Conservation (phyloP, 83 land plant genomes). For the Picea abies region DNA sequence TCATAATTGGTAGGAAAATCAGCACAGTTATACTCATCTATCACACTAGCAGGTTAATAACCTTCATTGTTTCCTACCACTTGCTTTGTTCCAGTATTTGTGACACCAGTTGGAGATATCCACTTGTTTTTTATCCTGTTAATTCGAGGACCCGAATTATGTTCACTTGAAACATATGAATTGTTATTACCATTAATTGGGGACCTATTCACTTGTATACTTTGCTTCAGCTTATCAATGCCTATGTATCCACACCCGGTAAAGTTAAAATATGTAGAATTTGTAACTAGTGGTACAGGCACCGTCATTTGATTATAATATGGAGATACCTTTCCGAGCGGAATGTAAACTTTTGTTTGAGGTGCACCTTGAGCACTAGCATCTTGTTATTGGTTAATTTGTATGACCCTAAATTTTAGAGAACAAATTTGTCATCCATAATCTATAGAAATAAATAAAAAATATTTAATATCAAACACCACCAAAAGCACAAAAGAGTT, state of each 20-base stretch:
- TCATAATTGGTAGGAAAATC: no score
- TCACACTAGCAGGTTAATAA: no score
- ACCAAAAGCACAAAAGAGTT: no score
- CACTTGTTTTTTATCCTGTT: no score
- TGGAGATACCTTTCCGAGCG: slow-evolving; percentile 15
- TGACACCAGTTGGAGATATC: no score
- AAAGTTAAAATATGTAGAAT: slow-evolving; percentile 22
- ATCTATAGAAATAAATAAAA: no score
- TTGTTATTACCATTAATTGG: slow-evolving; percentile 16
- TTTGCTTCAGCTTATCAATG: neutral
- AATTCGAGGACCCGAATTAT: no score
- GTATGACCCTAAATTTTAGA: neutral
- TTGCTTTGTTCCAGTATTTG: no score
- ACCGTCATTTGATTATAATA: slow-evolving; percentile 15
- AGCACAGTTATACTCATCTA: no score
- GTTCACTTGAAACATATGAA: neutral
- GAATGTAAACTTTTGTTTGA: slow-evolving; percentile 10
- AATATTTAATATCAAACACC: no score
- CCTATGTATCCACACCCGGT: slow-evolving; percentile 3
- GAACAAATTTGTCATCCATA: neutral
- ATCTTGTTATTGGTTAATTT: slow-evolving; percentile 9
- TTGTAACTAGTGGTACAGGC: slow-evolving; percentile 12
- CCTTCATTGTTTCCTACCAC: no score
- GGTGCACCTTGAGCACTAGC: slow-evolving; percentile 12
- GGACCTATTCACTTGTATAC: slow-evolving; percentile 1